Evolutionary conservation across 345 rosid genomes (phyloP).

Genomic region (Pugionium dolabratum): DNA sequence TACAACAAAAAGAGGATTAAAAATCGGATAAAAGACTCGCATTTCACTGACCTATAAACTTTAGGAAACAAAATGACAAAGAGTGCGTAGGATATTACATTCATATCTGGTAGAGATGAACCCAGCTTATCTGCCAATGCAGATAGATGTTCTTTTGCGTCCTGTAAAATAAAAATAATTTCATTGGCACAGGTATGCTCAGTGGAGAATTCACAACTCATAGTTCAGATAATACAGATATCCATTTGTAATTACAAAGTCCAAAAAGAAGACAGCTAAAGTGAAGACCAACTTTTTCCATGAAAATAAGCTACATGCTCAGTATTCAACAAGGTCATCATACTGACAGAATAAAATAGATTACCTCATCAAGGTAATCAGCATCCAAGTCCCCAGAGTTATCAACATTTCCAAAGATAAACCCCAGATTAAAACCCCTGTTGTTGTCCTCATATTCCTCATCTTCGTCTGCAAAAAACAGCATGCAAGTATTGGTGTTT

Average conservation of each 20-base stretch:
- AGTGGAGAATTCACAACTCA: slow-evolving; percentile 15
- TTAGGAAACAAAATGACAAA: slow-evolving; percentile 22
- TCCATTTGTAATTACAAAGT: background rate
- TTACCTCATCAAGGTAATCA: slow-evolving; percentile 97
- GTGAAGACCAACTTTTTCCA: background rate
- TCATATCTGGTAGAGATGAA: slow-evolving; percentile 80
- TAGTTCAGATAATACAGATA: background rate
- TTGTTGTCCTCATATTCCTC: slow-evolving; percentile 80
- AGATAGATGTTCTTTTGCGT: slow-evolving; percentile 94
- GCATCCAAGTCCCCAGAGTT: slow-evolving; percentile 93
- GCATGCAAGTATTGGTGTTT: slow-evolving; percentile 19
- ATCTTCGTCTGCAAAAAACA: slow-evolving; percentile 55
- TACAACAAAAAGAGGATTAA: slow-evolving; percentile 29
- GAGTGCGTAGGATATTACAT: slow-evolving; percentile 51
- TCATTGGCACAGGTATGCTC: slow-evolving; percentile 25
- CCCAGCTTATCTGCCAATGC: slow-evolving; percentile 96
- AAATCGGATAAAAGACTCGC: slow-evolving; percentile 29
- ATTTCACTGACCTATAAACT: slow-evolving; percentile 18
- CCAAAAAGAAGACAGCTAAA: slow-evolving; percentile 16
- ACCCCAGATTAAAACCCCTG: slow-evolving; percentile 78
- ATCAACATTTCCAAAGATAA: slow-evolving; percentile 96
- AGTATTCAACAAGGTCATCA: slow-evolving; percentile 12
- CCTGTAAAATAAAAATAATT: slow-evolving; percentile 50
- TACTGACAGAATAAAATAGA: slow-evolving; percentile 10
- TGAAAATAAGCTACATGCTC: background rate